Evolutionary conservation across 495 filamentous ascomycete genomes (phyloP), one percentile per base, ranked within the genome.

Genomic region (Aspergillus cavernicola): DNA sequence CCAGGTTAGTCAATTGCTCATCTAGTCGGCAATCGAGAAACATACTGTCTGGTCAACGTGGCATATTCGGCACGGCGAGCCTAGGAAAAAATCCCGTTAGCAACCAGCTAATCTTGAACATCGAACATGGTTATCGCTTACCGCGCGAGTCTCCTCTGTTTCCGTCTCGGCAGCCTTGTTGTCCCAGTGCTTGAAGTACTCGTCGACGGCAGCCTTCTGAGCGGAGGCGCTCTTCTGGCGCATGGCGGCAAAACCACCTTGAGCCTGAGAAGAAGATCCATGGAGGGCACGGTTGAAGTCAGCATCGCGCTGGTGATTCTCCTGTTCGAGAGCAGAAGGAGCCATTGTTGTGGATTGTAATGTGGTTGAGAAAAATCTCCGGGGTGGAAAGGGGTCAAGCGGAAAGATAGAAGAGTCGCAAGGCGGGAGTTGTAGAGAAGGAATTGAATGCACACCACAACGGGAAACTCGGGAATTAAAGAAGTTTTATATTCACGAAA

Each of bases 161-260:
- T 98, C 93, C 20, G 80, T 77, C 36, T 78, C 83, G 33, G 75
- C 88, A 50, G 68, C 69, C 77, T 97, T 93, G 78, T 95, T 89
- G 74, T 98, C 93, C 88, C 92, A 98, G 72, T 96, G 95, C 84
- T 97, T 98, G 84, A 96, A 97, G 77, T 98, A 98, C 72, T 97
- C 92, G 63, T 97, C 91, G 29, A 95, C 82, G 43, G 93, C 92
- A 42, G 89, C 82, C 74, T 91, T 83, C 68, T 97, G 89, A 2
- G 93, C 90, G 10, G 75, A 76, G 45, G 78, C 74, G 70, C 92
- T 86, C 75, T 98, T 98, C 62, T 79, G 77, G 50, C 95, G 74
- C 86, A 96, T 89, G 55, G 93, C 88, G 58, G 79, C 72, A 62
- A 97, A 80, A 63, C 89, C 90, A 61, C 84, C 88, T 23, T 75